A percentile compares a stretch with the other conserved stretches of the same genome.
Evolutionary conservation across 148 eudicot species (phyloP).

Genomic region (Euryodendron excelsum): DNA sequence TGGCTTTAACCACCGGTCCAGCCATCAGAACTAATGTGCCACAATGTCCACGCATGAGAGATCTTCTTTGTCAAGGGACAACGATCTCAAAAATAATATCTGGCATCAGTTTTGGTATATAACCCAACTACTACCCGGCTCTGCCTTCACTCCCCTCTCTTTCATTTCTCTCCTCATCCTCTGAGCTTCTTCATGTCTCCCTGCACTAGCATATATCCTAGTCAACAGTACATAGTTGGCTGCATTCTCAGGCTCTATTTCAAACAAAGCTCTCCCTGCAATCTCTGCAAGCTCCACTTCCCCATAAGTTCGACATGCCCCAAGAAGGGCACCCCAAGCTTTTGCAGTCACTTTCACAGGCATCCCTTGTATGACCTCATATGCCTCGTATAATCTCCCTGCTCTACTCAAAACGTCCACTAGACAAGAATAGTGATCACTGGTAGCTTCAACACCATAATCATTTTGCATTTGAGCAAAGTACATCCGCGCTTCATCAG

Average conservation of each 20-base stretch:
- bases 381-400: constrained; percentile 48
- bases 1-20: too few species aligned
- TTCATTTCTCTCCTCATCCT: constrained; percentile 46
- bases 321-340: constrained; percentile 67
- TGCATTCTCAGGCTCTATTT: constrained; percentile 56
- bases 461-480: constrained; percentile 34
- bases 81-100: too few species aligned
- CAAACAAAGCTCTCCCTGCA: constrained; percentile 51
- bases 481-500: constrained; percentile 46
- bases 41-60: neutral
- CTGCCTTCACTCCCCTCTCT: constrained; percentile 45
- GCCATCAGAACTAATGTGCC: neutral
- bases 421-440: constrained; percentile 59
- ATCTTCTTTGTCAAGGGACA: neutral
- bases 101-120: constrained; percentile 17
- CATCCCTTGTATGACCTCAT: constrained; percentile 41
- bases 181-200: constrained; percentile 53
- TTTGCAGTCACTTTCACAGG: constrained; percentile 56
- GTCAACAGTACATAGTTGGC: constrained; percentile 57
- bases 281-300: constrained; percentile 54
- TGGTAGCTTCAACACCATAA: constrained; percentile 39
- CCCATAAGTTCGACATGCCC: constrained; percentile 57
- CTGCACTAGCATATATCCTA: constrained; percentile 45
- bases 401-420: constrained; percentile 64
- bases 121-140: constrained; percentile 59